Base-by-base conservation (phyloP, 169 alveolate genomes). In the Cryptosporidium tyzzeri region DNA sequence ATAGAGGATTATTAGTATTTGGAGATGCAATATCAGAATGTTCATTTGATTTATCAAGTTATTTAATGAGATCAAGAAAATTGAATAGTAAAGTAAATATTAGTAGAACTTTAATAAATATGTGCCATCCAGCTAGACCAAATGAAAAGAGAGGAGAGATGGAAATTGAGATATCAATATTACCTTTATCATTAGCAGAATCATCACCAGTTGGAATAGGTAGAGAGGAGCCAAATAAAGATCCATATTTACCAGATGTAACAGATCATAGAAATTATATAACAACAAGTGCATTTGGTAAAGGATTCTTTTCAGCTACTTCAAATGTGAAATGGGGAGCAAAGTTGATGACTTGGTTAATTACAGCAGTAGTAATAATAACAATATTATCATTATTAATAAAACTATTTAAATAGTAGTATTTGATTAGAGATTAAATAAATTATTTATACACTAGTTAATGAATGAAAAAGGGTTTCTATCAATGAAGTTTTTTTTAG, bases 151-250 rank as follows among this genome's bases (percentile, higher is more conserved):
- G 97, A 29, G 98, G 98, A 9, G 93, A 94, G 37, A 91, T 95
- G 41, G 97, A 95, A 84, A 80, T 95, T 53, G 97, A 96, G 73
- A 94, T 94, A 65, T 91, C 96, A 35, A 94, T 96, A 16, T 69
- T 95, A 51, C 93, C 97, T 18, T 94, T 91, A n/a, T 80, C 89
- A 44, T 45, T 96, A 65, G 97, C 98, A 23, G 95, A 95, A 65
- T 70, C 93, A 12, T 86, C 91, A 21, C 97, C 97, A 3, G 98
- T 96, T 31, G 98, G 98, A 21, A 93, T 93, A 70, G 98, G 98
- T 16, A 65, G 98, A 31, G 97, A 95, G 41, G 97, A 95, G 69
- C 98, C 98, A 12, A 96, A 96, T 75, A 91, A 93, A 59, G 96
- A 95, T 70, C 98, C 98, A 9, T 96, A 91, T 91, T 92, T 96